Percentiles rank a stretch among this genome's conserved stretches.
Evolutionary conservation across 2,329 filamentous ascomycete genomes (phyloP).

Genomic region (Cercospora janseana): DNA sequence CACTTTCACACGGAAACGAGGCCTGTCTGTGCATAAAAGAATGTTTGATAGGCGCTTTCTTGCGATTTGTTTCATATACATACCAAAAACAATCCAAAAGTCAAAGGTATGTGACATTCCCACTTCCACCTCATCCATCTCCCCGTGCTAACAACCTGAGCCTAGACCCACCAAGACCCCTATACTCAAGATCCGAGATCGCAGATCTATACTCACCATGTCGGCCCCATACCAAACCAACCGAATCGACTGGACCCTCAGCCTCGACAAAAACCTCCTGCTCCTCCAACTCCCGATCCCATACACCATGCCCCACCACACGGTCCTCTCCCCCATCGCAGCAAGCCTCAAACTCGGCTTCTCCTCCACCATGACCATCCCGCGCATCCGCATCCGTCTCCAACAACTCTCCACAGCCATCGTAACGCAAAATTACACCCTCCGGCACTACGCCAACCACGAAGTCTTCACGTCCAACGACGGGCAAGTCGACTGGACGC

Average conservation of each 20-base stretch:
- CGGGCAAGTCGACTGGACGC: not conserved
- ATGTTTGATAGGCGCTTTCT: no score
- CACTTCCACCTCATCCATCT: no score
- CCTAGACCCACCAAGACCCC: no score
- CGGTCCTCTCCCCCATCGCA: not conserved
- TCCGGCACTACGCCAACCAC: not conserved
- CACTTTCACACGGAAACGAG: no score
- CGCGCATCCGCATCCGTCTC: not conserved
- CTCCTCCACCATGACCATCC: not conserved
- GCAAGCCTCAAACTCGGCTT: not conserved
- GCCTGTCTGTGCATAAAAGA: no score
- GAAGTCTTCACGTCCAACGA: not conserved
- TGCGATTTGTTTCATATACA: no score
- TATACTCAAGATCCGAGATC: not conserved
- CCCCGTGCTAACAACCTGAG: no score
- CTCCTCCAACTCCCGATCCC: not conserved
- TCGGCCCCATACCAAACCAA: not conserved
- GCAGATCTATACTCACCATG: not conserved
- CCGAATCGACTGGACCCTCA: conserved; percentile 1
- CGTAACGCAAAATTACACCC: not conserved
- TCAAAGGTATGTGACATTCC: no score
- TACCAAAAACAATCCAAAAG: no score
- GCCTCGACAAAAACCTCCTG: conserved; percentile 4
- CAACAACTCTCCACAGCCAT: not conserved
- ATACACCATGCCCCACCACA: not conserved